phyloP scores from a whole-genome alignment of 2,329 filamentous ascomycete genomes.

The Diaporthe sp. region DNA sequence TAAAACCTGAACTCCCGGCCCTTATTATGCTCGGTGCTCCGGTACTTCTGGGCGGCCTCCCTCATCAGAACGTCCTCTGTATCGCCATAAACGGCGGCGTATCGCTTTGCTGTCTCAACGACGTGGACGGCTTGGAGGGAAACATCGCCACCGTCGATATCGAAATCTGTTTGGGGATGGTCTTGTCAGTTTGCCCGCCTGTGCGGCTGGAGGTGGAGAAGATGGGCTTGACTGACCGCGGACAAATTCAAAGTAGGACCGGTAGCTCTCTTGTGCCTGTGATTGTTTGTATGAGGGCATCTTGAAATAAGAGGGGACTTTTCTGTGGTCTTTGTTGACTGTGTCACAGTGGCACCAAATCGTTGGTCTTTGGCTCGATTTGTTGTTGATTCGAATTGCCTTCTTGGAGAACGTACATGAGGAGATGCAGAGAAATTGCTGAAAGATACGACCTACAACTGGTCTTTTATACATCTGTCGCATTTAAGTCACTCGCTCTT shows the following conservation, averaged over 20 bases:
- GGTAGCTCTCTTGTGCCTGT: not conserved
- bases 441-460: not conserved
- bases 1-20: slow-evolving; percentile 25
- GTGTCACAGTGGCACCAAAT: not conserved
- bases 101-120: slow-evolving; percentile 11
- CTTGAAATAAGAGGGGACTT: not conserved
- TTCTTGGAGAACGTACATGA: not conserved
- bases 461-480: not conserved
- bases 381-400: not conserved
- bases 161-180: not conserved
- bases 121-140: slow-evolving; percentile 13
- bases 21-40: slow-evolving; percentile 25
- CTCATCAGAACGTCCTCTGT: slow-evolving; percentile 23
- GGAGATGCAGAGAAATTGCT: too few species aligned
- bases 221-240: not conserved
- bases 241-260: slow-evolving; percentile 16
- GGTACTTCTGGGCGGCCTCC: slow-evolving; percentile 26
- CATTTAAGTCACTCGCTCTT: not conserved
- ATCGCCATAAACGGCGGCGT: slow-evolving; percentile 18
- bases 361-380: not conserved
- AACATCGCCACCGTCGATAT: slow-evolving; percentile 9
- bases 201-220: too few species aligned
- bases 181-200: not conserved
- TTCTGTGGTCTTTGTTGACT: not conserved
- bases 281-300: slow-evolving; percentile 12